Conservation (phyloP, 2,329 filamentous ascomycete genomes). For the Ceratocystis cubensis region DNA sequence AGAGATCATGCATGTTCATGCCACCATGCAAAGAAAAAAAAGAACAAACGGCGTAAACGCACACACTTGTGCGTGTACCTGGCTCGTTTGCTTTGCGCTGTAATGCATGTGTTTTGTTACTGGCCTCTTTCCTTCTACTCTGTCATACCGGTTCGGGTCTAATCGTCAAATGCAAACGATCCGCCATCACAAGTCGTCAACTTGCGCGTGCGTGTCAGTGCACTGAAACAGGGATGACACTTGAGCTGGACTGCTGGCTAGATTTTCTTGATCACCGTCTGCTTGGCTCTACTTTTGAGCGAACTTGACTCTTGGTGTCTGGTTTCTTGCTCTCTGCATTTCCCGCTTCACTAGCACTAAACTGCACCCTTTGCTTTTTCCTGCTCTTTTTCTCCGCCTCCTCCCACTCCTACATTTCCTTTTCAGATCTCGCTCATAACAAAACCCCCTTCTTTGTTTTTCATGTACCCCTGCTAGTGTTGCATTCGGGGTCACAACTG, state of each 20-base stretch:
- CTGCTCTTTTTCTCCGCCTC: background rate
- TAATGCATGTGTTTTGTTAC: background rate
- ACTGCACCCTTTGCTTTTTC: slow-evolving; percentile 2
- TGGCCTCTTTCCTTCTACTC: background rate
- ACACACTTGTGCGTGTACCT: background rate
- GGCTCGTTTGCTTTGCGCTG: background rate
- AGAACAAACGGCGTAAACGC: background rate
- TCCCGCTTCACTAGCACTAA: background rate
- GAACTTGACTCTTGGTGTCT: background rate
- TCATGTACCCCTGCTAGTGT: background rate
- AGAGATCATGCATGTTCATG: background rate
- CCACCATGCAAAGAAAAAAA: background rate
- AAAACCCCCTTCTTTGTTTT: slow-evolving; percentile 4
- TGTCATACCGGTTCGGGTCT: background rate
- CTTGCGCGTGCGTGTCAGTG: slow-evolving; percentile 3
- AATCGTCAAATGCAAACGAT: background rate
- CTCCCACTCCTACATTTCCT: background rate
- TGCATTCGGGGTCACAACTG: slow-evolving; percentile 7
- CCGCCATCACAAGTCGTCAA: background rate
- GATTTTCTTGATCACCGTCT: background rate
- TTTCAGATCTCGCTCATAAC: background rate
- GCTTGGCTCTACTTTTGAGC: background rate
- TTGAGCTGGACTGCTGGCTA: background rate
- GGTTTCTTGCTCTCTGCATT: background rate
- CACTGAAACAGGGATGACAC: slow-evolving; percentile 5